Base-by-base conservation (phyloP, 371 early-diverging fungal species). In the Saksenaea vasiformis region DNA sequence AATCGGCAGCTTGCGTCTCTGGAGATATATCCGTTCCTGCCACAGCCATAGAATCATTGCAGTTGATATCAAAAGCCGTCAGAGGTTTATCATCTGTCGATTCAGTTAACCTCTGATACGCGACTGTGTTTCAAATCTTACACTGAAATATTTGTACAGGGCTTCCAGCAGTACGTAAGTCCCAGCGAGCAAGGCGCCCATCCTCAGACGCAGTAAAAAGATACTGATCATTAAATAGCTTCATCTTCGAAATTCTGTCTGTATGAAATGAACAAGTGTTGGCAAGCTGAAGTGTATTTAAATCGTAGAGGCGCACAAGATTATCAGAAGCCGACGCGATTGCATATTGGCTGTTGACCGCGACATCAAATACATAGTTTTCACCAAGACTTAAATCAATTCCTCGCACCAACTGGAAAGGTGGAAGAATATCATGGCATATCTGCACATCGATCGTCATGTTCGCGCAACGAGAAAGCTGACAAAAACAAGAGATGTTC, bases 41-140 rank as follows among this genome's bases (percentile, higher is more conserved):
- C 15, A 91, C 90, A n/a, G 91, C 71, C 56, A 91, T 62, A 0
- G 83, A 78, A 36, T 87, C 87, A 14, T 84, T 71, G 22, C 74
- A 76, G 62, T 91, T 93, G 39, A 89, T 57, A 62, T 91, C 91
- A 65, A 93, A 87, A 2, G 90, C 86, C 28, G 90, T 80, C 17
- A 91, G 66, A 3, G 89, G 82, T 26, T 76, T 67, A 19, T 72
- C 76, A 36, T 80, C 85, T 87, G 64, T 2, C 34, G 0, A 43
- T 43, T 41, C n/a, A 58, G 41, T 37, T 35, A 56, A 19, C 31
- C 31, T n/a, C 17, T 22, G 58, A 28, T 35, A 26, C 5, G 19
- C 35, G 24, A 24, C 28, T 11, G 8, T 47, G 24, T 47, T 3
- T 39, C 13, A 34, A 17, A 10, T 63, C 79, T 70, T 85, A 92